phyloP scores from a whole-genome alignment of 1,284 basidiomycete genomes.

The Leccinum subspadiceum region DNA sequence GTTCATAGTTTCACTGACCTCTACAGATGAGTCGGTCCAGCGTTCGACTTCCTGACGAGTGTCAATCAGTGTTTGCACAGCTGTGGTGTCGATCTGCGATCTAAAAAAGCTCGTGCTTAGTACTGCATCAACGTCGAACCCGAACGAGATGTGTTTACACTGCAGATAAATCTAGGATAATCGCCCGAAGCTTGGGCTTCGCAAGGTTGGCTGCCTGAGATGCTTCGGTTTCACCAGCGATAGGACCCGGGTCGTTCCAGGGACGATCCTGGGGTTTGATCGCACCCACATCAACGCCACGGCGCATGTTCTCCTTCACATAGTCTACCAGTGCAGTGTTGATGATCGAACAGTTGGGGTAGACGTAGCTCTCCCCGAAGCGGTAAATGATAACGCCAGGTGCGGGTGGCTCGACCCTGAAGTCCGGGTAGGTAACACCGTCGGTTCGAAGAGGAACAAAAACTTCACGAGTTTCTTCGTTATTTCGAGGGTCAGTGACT shows the following conservation, averaged over 20 bases:
- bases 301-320: constrained; percentile 75
- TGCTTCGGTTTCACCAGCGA: constrained; percentile 44
- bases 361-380: constrained; percentile 91
- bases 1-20: constrained; percentile 44
- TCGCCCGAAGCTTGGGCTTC: constrained; percentile 75
- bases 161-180: constrained; percentile 89
- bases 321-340: constrained; percentile 80
- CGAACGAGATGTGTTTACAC: constrained; percentile 54
- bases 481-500: constrained; percentile 37
- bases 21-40: constrained; percentile 80
- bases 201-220: constrained; percentile 53
- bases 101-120: constrained; percentile 34
- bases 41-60: constrained; percentile 83
- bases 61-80: constrained; percentile 89
- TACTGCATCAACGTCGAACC: background rate
- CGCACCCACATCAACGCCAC: constrained; percentile 71
- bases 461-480: constrained; percentile 58
- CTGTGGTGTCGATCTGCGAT: constrained; percentile 83
- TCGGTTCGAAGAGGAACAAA: constrained; percentile 76
- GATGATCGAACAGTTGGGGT: constrained; percentile 85
- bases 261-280: constrained; percentile 74
- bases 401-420: constrained; percentile 79
- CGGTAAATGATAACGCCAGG: constrained; percentile 92
- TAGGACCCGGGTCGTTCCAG: constrained; percentile 93
- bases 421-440: constrained; percentile 65